A percentile compares a stretch with the other conserved stretches of the same genome.
Evolutionary conservation across 441 rosid species (phyloP).

Genomic region (Isatis lusitanica): DNA sequence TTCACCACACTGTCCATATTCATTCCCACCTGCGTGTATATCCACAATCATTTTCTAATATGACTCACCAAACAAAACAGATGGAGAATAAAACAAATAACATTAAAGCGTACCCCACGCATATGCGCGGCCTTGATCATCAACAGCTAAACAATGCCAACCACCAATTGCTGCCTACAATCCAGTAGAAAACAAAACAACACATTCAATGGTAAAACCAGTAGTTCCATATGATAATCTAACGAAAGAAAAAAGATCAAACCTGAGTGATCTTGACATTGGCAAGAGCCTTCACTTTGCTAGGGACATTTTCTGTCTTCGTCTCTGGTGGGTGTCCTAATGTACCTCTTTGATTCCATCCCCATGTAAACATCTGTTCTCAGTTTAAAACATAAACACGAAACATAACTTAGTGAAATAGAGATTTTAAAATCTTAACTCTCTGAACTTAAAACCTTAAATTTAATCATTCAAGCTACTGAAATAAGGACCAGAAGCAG

Average conservation of each 20-base stretch:
- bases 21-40: constrained; percentile 75
- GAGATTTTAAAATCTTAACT: neutral
- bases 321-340: constrained; percentile 86
- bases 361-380: constrained; percentile 91
- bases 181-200: constrained; percentile 2
- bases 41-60: neutral
- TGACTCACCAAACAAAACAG: neutral
- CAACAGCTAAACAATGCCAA: constrained; percentile 99
- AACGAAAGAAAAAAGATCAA: neutral
- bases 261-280: constrained; percentile 89
- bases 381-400: neutral
- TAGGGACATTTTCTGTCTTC: constrained; percentile 86
- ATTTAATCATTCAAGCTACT: constrained; percentile 6
- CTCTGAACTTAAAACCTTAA: neutral
- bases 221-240: neutral
- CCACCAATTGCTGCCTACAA: constrained; percentile 96
- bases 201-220: constrained; percentile 11
- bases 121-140: constrained; percentile 89
- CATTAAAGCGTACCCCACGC: constrained; percentile 74
- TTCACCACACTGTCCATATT: constrained; percentile 98
- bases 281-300: constrained; percentile 78
- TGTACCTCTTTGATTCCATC: constrained; percentile 99
- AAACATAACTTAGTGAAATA: neutral
- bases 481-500: constrained; percentile 2
- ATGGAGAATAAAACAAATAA: neutral